Evolutionary conservation across 345 rosid genomes (phyloP).

Genomic region (Excoecaria agallocha): DNA sequence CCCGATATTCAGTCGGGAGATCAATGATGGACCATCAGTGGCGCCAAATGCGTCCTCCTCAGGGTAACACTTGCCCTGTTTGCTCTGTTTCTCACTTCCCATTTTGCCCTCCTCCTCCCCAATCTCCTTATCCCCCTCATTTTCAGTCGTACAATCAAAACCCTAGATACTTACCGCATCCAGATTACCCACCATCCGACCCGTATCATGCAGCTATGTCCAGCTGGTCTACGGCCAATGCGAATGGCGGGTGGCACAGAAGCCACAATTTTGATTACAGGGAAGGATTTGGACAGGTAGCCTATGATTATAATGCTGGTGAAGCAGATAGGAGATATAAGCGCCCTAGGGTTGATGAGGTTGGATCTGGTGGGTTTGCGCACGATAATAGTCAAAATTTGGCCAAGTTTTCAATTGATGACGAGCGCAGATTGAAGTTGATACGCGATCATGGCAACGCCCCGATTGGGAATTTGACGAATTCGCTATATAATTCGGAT

Average conservation of each 20-base stretch:
- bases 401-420: slow-evolving; percentile 32
- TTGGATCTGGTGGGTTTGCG: slow-evolving; percentile 20
- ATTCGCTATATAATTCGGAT: background rate
- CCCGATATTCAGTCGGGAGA: background rate
- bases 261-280: slow-evolving; percentile 27
- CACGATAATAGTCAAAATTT: slow-evolving; percentile 21
- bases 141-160: slow-evolving; percentile 29
- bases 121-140: slow-evolving; percentile 30
- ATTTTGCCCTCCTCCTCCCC: slow-evolving; percentile 43
- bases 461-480: background rate
- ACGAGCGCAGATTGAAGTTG: slow-evolving; percentile 79
- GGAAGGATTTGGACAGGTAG: slow-evolving; percentile 18
- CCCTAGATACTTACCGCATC: slow-evolving; percentile 44
- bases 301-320: slow-evolving; percentile 20
- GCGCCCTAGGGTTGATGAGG: slow-evolving; percentile 59
- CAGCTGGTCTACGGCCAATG: slow-evolving; percentile 11
- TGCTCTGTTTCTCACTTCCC: slow-evolving; percentile 73
- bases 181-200: slow-evolving; percentile 39
- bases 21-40: slow-evolving; percentile 49
- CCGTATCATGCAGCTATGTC: slow-evolving; percentile 32
- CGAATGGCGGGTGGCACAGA: slow-evolving; percentile 35
- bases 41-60: slow-evolving; percentile 50
- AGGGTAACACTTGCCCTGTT: slow-evolving; percentile 51
- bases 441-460: slow-evolving; percentile 74
- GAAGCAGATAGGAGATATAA: slow-evolving; percentile 61